phyloP scores from a whole-genome alignment of 345 rosid species.

The Angophora floribunda region DNA sequence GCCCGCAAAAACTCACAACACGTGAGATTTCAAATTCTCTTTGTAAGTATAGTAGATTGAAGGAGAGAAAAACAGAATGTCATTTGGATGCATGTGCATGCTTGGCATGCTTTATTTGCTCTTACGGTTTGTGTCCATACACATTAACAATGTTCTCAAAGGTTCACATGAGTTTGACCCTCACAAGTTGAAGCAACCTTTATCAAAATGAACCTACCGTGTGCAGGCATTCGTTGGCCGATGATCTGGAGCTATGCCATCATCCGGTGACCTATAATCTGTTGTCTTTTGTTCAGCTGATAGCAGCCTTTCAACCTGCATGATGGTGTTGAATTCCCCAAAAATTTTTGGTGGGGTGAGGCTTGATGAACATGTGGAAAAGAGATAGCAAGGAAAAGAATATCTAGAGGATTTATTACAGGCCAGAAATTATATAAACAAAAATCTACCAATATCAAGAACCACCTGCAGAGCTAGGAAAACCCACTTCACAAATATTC shows the following conservation, averaged over 20 bases:
- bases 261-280: constrained; percentile 90
- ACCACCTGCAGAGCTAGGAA: background rate
- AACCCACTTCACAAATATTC: background rate
- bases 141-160: background rate
- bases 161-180: background rate
- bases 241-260: constrained; percentile 89
- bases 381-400: background rate
- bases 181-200: background rate
- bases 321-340: background rate
- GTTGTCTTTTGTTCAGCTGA: constrained; percentile 93
- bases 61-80: background rate
- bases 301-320: constrained; percentile 84
- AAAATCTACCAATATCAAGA: background rate
- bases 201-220: constrained; percentile 34
- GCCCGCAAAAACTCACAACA: background rate
- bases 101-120: background rate
- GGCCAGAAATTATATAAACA: background rate
- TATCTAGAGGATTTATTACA: background rate
- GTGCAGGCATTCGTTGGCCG: constrained; percentile 97
- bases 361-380: background rate
- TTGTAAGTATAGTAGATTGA: background rate
- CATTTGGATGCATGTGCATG: background rate
- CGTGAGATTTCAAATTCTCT: background rate
- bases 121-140: background rate
- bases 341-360: background rate